Evolutionary conservation across 2,329 filamentous ascomycete genomes (phyloP).

Genomic region (Epichloe hybrida): DNA sequence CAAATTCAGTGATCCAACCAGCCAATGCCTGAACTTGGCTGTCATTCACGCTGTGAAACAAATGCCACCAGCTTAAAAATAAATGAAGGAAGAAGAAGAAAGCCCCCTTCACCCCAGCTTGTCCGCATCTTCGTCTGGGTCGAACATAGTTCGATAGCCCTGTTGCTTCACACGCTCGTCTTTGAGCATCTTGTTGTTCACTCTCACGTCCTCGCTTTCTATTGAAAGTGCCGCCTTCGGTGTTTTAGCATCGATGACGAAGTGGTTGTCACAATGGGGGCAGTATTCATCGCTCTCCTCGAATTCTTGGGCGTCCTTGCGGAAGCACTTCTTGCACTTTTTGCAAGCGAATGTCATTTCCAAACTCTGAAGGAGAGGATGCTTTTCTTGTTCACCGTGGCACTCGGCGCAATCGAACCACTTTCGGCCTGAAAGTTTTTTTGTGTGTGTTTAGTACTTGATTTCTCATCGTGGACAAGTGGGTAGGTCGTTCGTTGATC

Average conservation of each 20-base stretch:
- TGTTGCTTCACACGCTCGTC: slow-evolving; percentile 63
- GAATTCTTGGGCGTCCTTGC: slow-evolving; percentile 83
- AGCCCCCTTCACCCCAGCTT: slow-evolving; percentile 49
- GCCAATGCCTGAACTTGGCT: slow-evolving; percentile 17
- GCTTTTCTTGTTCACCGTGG: slow-evolving; percentile 68
- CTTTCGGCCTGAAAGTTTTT: slow-evolving; percentile 55
- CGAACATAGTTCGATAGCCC: slow-evolving; percentile 54
- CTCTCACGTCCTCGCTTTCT: slow-evolving; percentile 79
- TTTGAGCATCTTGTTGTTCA: slow-evolving; percentile 83
- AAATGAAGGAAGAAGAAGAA: neutral
- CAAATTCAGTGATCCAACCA: slow-evolving; percentile 16
- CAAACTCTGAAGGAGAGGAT: slow-evolving; percentile 59
- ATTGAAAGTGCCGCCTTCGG: slow-evolving; percentile 74
- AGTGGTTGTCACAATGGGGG: slow-evolving; percentile 98
- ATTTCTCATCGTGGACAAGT: neutral
- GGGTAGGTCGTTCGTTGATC: neutral
- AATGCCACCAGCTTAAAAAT: neutral
- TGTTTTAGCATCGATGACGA: slow-evolving; percentile 75
- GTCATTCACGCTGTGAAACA: neutral
- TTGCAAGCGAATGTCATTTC: slow-evolving; percentile 98
- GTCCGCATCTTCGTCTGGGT: slow-evolving; percentile 61
- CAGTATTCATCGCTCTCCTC: slow-evolving; percentile 98
- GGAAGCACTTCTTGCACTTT: slow-evolving; percentile 99
- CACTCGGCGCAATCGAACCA: slow-evolving; percentile 99
- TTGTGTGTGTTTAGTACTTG: neutral